These are phyloP conservation scores for Radiomyces spectabilis DNA, from an alignment of 192 early-diverging fungal species.

Conservation along the genomic window DNA sequence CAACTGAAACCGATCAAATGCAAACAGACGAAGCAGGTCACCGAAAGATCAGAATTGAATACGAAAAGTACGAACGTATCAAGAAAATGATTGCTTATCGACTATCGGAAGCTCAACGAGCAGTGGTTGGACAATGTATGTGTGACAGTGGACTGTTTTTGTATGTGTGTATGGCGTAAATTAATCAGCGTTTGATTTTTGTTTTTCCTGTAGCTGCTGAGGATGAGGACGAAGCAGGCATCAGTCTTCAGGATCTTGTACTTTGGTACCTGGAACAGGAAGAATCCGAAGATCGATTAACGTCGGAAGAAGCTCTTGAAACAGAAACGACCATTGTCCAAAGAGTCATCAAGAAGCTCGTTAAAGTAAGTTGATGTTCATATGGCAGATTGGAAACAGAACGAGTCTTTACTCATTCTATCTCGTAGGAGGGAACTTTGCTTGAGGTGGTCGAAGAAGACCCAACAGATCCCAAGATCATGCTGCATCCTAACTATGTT, in stretches of 20 bases:
- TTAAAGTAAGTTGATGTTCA: conserved; percentile 18
- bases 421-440: conserved; percentile 6
- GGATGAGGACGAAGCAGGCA: conserved; percentile 34
- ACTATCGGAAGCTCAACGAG: conserved; percentile 28
- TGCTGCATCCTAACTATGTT: conserved; percentile 14
- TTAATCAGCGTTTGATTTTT: not conserved
- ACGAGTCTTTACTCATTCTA: not conserved
- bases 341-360: conserved; percentile 59
- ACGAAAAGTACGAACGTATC: conserved; percentile 48
- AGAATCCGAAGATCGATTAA: conserved; percentile 51
- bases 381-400: not conserved
- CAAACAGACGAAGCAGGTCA: conserved; percentile 19
- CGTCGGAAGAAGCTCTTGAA: conserved; percentile 51
- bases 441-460: not conserved
- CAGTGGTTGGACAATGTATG: not conserved
- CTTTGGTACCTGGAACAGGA: conserved; percentile 76
- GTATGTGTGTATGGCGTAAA: not conserved
- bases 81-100: conserved; percentile 43
- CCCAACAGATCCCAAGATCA: conserved; percentile 3
- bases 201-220: too few relatives aligned
- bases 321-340: conserved; percentile 53
- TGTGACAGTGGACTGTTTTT: not conserved
- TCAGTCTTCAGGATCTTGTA: conserved; percentile 51
- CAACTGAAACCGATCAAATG: conserved; percentile 9
- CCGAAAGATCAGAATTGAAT: conserved; percentile 50